These are phyloP conservation scores for Dictyostelium purpureum DNA, from an alignment of 78 protist species.

Conservation along the genomic window DNA sequence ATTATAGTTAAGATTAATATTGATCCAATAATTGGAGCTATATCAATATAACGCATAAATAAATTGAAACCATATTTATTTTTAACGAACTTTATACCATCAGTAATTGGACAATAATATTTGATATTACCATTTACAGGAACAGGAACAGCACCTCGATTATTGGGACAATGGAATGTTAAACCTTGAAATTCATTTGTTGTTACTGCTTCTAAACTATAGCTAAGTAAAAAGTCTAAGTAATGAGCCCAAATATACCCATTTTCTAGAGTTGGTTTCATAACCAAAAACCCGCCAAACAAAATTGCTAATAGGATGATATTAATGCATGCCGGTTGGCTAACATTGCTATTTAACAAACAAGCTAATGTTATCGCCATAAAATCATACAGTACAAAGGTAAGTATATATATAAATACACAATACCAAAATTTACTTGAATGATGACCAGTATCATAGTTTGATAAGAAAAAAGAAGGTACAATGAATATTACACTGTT, in stretches of 20 bases:
- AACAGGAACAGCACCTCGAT: neutral
- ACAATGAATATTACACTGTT: neutral
- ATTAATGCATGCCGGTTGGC: neutral
- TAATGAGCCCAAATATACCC: constrained; percentile 2
- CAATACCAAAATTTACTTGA: constrained; percentile 6
- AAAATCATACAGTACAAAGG: constrained; percentile 5
- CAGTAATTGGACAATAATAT: constrained; percentile 31
- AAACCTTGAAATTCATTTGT: neutral
- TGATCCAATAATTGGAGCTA: neutral
- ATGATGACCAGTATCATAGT: neutral
- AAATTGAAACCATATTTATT: constrained; percentile 1
- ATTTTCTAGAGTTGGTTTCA: neutral
- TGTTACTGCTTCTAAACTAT: neutral
- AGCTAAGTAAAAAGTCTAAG: neutral
- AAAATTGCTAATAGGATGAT: neutral
- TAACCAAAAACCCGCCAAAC: neutral
- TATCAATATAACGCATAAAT: constrained; percentile 15
- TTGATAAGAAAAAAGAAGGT: constrained; percentile 3
- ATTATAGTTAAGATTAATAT: too few species aligned
- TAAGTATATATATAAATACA: neutral
- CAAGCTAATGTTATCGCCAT: neutral
- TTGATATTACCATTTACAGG: neutral
- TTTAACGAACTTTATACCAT: neutral
- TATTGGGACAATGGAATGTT: neutral
- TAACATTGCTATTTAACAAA: neutral